Conservation (phyloP, 1,139 yeast genomes). For the Saccharomyces pastorianus region DNA sequence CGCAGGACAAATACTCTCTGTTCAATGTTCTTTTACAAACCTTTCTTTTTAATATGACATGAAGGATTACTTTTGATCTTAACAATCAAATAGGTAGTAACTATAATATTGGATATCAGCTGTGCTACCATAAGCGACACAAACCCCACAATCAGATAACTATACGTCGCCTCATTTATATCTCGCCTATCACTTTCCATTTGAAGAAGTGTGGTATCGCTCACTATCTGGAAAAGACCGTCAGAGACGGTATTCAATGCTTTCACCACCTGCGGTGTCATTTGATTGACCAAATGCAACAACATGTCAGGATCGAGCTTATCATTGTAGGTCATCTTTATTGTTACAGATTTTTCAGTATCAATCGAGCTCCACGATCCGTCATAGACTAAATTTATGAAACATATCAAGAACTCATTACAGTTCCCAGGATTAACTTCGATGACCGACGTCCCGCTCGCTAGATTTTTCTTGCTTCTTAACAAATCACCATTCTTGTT, state of each 20-base stretch:
- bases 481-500: constrained; percentile 11
- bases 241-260: constrained; percentile 1
- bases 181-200: constrained; percentile 10
- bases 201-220: constrained; percentile 4
- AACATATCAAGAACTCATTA: constrained; percentile 13
- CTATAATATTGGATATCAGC: constrained; percentile 5
- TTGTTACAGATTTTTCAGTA: constrained; percentile 13
- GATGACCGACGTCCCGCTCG: constrained; percentile 11
- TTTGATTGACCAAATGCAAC: constrained; percentile 1
- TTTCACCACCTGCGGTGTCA: constrained; percentile 4
- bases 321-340: constrained; percentile 5
- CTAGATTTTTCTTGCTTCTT: constrained; percentile 12
- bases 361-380: constrained; percentile 24
- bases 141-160: constrained; percentile 10
- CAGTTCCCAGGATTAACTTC: constrained; percentile 9
- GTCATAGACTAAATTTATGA: constrained; percentile 20
- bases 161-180: constrained; percentile 13
- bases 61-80: background rate
- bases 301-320: background rate
- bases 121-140: constrained; percentile 6
- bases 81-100: background rate
- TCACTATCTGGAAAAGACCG: background rate
- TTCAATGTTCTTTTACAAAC: background rate
- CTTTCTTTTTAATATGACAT: background rate
- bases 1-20: too few species aligned